Evolutionary conservation across 805 yeast genomes (phyloP).

Genomic region (Metschnikowia peoriensis): DNA sequence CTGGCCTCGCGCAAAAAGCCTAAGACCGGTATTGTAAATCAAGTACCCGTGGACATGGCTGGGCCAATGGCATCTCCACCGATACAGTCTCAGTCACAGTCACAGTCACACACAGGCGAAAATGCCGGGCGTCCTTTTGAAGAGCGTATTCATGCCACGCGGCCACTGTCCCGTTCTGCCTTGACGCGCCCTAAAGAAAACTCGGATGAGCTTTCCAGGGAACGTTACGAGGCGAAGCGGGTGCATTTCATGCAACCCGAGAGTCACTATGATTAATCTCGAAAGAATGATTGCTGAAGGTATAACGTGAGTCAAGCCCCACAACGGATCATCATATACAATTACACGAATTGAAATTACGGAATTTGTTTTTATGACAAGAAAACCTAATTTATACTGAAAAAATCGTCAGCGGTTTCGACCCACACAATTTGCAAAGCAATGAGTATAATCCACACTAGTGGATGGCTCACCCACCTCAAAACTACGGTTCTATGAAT

Average conservation of each 20-base stretch:
- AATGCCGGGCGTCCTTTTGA: conserved; percentile 1
- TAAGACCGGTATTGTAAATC: too few relatives aligned
- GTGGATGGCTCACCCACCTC: too few relatives aligned
- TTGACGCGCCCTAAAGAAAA: background rate
- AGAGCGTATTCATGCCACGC: background rate
- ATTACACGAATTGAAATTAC: too few relatives aligned
- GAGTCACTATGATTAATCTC: background rate
- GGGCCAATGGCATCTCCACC: background rate
- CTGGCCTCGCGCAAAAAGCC: too few relatives aligned
- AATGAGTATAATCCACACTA: too few relatives aligned
- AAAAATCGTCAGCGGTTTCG: too few relatives aligned
- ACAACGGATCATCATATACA: background rate
- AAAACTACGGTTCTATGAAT: too few relatives aligned
- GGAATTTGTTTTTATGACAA: too few relatives aligned
- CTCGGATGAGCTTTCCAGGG: conserved; percentile 2
- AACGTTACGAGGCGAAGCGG: conserved; percentile 1
- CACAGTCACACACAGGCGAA: background rate
- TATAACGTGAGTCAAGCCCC: background rate
- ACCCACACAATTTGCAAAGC: too few relatives aligned
- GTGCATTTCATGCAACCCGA: conserved; percentile 1
- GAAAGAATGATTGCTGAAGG: background rate
- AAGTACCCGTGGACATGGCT: too few relatives aligned
- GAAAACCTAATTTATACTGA: too few relatives aligned
- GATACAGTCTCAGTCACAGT: background rate
- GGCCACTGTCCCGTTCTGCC: background rate